Conservation (phyloP, 2,329 filamentous ascomycete species). For the Mollisia scopiformis region DNA sequence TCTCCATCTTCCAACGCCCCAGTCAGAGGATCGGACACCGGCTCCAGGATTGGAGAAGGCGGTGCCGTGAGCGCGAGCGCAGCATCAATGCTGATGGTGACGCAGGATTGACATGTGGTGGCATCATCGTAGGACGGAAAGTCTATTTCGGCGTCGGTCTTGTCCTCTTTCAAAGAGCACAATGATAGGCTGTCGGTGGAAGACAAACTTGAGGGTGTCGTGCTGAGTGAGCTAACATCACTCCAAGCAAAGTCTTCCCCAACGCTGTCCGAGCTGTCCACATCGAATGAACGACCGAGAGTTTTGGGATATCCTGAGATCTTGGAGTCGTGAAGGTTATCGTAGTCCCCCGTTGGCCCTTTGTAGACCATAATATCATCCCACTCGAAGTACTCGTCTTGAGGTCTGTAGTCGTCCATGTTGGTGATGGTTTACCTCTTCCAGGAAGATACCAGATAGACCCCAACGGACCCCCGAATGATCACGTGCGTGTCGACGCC, state of each 20-base stretch:
- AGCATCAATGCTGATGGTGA: background rate
- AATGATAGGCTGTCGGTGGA: background rate
- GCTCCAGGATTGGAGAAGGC: background rate
- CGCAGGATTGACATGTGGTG: background rate
- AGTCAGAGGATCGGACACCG: background rate
- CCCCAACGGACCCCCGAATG: background rate
- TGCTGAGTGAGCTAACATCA: background rate
- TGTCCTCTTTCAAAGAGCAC: background rate
- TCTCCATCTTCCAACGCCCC: background rate
- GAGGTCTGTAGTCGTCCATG: slow-evolving; percentile 1
- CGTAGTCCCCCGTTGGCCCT: background rate
- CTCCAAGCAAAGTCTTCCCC: slow-evolving; percentile 1
- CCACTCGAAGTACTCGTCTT: slow-evolving; percentile 3
- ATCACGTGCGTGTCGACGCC: background rate
- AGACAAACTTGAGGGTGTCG: background rate
- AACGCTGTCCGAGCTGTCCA: background rate
- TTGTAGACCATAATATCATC: slow-evolving; percentile 4
- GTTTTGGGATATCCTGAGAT: background rate
- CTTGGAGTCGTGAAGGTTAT: background rate
- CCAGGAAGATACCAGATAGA: too few relatives aligned
- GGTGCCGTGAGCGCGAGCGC: background rate
- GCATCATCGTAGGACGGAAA: slow-evolving; percentile 14
- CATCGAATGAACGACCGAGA: background rate
- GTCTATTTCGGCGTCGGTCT: slow-evolving; percentile 5
- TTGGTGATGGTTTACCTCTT: background rate